A percentile compares a stretch with the other conserved stretches of the same genome.
Evolutionary conservation across 768 basidiomycete species (phyloP).

Genomic region (Pleurotus salmoneostramineus): DNA sequence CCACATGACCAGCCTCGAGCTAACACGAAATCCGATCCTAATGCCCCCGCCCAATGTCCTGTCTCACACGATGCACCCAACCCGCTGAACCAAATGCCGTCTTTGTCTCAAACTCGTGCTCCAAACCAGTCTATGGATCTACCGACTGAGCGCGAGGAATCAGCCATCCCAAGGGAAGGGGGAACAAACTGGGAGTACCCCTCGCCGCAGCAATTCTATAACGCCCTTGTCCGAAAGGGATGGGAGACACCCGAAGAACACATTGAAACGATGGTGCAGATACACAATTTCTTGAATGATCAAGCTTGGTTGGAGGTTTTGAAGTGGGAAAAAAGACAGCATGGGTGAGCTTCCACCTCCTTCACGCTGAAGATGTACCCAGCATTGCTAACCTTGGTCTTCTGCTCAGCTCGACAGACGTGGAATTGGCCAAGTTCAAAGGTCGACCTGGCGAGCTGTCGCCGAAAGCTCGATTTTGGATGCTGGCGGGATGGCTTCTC

Average conservation of each 20-base stretch:
- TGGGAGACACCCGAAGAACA: slow-evolving; percentile 97
- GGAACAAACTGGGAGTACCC: slow-evolving; percentile 87
- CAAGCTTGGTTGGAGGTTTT: slow-evolving; percentile 93
- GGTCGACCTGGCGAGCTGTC: slow-evolving; percentile 92
- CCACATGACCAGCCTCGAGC: slow-evolving; percentile 26
- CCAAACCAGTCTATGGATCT: slow-evolving; percentile 55
- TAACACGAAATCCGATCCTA: slow-evolving; percentile 14
- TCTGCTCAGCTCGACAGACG: slow-evolving; percentile 36
- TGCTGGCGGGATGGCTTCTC: slow-evolving; percentile 85
- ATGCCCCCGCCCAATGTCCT: slow-evolving; percentile 50
- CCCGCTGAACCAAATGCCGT: slow-evolving; percentile 83
- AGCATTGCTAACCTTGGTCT: background rate
- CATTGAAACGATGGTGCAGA: slow-evolving; percentile 95
- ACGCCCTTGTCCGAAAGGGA: slow-evolving; percentile 92
- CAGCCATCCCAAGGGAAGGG: slow-evolving; percentile 78
- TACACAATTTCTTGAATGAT: slow-evolving; percentile 98
- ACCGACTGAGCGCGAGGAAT: slow-evolving; percentile 70
- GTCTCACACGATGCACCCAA: slow-evolving; percentile 57
- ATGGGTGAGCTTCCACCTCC: slow-evolving; percentile 42
- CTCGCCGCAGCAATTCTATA: slow-evolving; percentile 96
- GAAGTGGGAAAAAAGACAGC: slow-evolving; percentile 79
- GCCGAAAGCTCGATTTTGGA: slow-evolving; percentile 87
- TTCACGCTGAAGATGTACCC: background rate
- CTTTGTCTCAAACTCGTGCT: slow-evolving; percentile 66
- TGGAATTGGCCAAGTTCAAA: slow-evolving; percentile 79